Conservation (phyloP, 2,329 filamentous ascomycete species). For the Clarireedia homoeocarpa region DNA sequence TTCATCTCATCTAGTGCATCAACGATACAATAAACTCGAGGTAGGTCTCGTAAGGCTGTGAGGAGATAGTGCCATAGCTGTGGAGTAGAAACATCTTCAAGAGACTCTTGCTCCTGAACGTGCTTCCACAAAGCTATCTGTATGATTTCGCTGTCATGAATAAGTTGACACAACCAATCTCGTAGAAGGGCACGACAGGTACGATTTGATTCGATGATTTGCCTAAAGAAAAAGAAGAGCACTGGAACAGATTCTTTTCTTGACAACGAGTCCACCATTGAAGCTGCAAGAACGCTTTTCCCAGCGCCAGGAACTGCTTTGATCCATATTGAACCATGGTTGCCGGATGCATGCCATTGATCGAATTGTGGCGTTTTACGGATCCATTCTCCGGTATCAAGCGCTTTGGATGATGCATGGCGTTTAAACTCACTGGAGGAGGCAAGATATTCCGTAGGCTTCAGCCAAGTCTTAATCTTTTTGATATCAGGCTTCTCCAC, state of each 20-base stretch:
- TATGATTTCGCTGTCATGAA: constrained; percentile 18
- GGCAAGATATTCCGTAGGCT: constrained; percentile 17
- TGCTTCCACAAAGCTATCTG: background rate
- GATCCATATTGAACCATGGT: constrained; percentile 38
- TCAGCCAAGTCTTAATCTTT: constrained; percentile 10
- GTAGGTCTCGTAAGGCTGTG: constrained; percentile 13
- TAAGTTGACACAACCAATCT: constrained; percentile 30
- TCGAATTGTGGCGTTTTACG: constrained; percentile 14
- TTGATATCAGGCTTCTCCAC: background rate
- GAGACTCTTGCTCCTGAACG: background rate
- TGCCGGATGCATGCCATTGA: constrained; percentile 14
- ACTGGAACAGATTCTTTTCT: constrained; percentile 17
- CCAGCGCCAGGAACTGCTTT: constrained; percentile 38
- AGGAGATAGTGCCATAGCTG: constrained; percentile 29
- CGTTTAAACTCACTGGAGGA: constrained; percentile 17
- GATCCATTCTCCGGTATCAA: constrained; percentile 19
- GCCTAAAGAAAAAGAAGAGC: constrained; percentile 33
- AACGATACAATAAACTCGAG: constrained; percentile 36
- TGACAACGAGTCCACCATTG: constrained; percentile 7
- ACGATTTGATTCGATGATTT: constrained; percentile 31
- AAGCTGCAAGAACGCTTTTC: constrained; percentile 36
- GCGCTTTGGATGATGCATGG: constrained; percentile 14
- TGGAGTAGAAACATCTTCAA: constrained; percentile 10
- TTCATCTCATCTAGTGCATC: constrained; percentile 45
- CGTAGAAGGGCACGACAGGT: constrained; percentile 23